phyloP scores from a whole-genome alignment of 2,329 filamentous ascomycete species.

The Cryphonectria carpinicola region DNA sequence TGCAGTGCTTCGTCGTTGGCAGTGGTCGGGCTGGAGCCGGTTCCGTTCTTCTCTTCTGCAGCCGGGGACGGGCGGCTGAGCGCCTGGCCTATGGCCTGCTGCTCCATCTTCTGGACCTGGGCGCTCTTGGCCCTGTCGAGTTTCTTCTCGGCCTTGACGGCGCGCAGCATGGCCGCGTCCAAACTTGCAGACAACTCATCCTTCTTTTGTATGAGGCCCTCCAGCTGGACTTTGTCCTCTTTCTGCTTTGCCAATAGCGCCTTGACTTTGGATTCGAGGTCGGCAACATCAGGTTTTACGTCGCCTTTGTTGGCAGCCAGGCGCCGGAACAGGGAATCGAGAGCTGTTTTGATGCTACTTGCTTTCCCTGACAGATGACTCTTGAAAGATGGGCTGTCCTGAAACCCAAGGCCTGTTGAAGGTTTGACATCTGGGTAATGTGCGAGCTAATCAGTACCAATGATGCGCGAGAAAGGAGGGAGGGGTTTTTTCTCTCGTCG shows the following conservation, averaged over 20 bases:
- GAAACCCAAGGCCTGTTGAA: constrained; percentile 63
- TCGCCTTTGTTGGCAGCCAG: constrained; percentile 56
- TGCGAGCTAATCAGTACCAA: constrained; percentile 32
- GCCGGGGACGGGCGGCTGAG: constrained; percentile 53
- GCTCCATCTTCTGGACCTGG: constrained; percentile 89
- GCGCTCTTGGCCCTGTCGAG: constrained; percentile 86
- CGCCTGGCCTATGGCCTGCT: constrained; percentile 78
- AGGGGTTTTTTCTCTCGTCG: not conserved
- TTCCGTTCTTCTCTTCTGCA: constrained; percentile 59
- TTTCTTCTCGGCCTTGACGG: constrained; percentile 94
- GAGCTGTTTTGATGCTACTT: constrained; percentile 73
- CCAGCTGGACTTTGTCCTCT: constrained; percentile 74
- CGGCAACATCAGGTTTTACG: constrained; percentile 68
- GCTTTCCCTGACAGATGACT: constrained; percentile 78
- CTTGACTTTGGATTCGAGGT: constrained; percentile 76
- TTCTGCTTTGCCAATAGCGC: constrained; percentile 82
- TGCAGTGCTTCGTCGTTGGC: constrained; percentile 69
- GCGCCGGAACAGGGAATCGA: constrained; percentile 69
- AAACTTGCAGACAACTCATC: constrained; percentile 84
- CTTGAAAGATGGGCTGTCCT: constrained; percentile 73
- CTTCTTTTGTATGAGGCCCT: constrained; percentile 76
- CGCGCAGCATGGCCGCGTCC: constrained; percentile 85
- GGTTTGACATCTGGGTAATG: constrained; percentile 53
- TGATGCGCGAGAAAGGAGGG: constrained; percentile 20
- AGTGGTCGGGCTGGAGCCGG: constrained; percentile 54